A percentile compares a stretch with the other conserved stretches of the same genome.
Evolutionary conservation across 2,329 filamentous ascomycete species (phyloP).

Genomic region (Myriosclerotinia curreyana): DNA sequence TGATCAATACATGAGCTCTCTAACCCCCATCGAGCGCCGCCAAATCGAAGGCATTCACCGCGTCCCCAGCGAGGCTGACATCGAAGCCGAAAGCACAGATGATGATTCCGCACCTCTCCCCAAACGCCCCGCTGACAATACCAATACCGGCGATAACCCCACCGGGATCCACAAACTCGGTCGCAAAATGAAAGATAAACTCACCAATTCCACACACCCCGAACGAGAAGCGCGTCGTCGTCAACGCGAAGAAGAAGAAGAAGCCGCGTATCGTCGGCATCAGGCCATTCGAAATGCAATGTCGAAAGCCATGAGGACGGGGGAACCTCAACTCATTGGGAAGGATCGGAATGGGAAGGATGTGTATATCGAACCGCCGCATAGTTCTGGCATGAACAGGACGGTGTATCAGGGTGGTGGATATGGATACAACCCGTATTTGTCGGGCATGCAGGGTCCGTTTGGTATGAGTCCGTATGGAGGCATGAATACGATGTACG

Average conservation of each 20-base stretch:
- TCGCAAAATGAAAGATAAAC: constrained; percentile 56
- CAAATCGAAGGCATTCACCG: constrained; percentile 43
- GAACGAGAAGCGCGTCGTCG: constrained; percentile 49
- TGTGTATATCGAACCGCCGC: constrained; percentile 57
- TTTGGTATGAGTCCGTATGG: constrained; percentile 42
- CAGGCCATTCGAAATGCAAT: constrained; percentile 50
- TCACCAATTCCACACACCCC: constrained; percentile 55
- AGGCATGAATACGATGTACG: constrained; percentile 44
- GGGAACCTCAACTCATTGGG: constrained; percentile 54
- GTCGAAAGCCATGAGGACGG: constrained; percentile 50
- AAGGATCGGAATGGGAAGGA: constrained; percentile 52
- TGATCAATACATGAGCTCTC: constrained; percentile 49
- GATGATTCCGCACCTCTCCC: constrained; percentile 40
- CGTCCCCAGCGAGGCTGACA: constrained; percentile 41
- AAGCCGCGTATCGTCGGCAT: constrained; percentile 48
- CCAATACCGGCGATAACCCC: constrained; percentile 30
- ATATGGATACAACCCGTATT: constrained; percentile 48
- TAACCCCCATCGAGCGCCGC: constrained; percentile 50
- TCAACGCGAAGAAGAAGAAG: constrained; percentile 50
- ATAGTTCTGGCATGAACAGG: constrained; percentile 34
- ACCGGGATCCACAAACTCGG: constrained; percentile 47
- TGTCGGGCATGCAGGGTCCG: constrained; percentile 34
- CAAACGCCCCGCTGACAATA: constrained; percentile 32
- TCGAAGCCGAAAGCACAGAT: constrained; percentile 47
- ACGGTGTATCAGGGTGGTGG: constrained; percentile 33